A percentile compares a stretch with the other conserved stretches of the same genome.
Evolutionary conservation across 495 filamentous ascomycete species (phyloP).

Genomic region (Trichoderma asperelloides): DNA sequence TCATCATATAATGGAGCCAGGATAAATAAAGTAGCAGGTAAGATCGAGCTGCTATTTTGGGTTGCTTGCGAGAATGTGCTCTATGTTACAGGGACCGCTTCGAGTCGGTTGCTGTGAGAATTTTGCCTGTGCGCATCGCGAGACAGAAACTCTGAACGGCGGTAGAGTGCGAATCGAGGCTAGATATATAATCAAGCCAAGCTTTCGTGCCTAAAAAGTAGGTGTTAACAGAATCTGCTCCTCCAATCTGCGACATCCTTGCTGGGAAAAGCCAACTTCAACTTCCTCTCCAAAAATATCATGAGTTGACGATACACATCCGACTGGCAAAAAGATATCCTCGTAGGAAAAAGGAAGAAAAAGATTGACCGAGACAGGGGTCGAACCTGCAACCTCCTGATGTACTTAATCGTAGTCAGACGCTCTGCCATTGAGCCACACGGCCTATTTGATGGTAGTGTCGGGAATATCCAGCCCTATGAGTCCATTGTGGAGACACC

Average conservation of each 20-base stretch:
- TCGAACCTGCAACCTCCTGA: slow-evolving; percentile 8
- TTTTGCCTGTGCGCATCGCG: no score
- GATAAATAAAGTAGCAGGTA: no score
- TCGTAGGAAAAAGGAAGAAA: neutral
- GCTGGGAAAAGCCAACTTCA: neutral
- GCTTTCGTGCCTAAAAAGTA: neutral
- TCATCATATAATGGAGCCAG: no score
- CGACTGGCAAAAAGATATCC: neutral
- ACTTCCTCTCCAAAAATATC: neutral
- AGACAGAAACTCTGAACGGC: no score
- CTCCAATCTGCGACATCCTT: no score
- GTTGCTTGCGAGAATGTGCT: no score
- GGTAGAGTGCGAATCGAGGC: no score
- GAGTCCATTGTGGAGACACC: neutral
- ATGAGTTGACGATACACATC: neutral
- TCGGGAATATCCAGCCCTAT: neutral
- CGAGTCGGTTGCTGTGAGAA: no score
- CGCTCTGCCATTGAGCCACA: slow-evolving; percentile 8
- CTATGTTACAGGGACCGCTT: no score
- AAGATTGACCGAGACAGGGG: slow-evolving; percentile 6
- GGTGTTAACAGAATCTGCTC: no score
- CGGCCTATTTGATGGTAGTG: neutral
- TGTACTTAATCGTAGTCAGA: slow-evolving; percentile 5
- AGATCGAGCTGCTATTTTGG: no score
- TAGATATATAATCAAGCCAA: no score